Evolutionary conservation across 495 filamentous ascomycete species (phyloP).

Genomic region (Podospora bellae-mahoneyi): DNA sequence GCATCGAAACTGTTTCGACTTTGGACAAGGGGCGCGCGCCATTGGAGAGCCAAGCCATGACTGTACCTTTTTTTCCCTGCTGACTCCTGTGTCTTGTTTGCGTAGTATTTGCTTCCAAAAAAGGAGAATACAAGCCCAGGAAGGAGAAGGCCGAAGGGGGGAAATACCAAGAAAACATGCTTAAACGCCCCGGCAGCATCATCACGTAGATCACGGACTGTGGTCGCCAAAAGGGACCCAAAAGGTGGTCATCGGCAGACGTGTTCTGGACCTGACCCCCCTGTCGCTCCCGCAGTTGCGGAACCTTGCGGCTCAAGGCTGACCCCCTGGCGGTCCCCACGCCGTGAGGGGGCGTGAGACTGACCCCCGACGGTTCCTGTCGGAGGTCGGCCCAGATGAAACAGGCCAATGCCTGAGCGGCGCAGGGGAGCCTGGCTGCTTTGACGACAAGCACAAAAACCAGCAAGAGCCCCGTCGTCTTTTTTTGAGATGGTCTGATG

Average conservation of each 20-base stretch:
- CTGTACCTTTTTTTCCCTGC: not conserved
- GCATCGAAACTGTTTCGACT: constrained; percentile 12
- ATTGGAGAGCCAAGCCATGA: not conserved
- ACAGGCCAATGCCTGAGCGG: constrained; percentile 24
- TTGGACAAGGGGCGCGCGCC: constrained; percentile 10
- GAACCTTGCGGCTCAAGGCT: constrained; percentile 27
- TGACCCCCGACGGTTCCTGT: constrained; percentile 36
- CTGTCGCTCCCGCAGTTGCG: constrained; percentile 6
- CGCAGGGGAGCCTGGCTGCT: constrained; percentile 9
- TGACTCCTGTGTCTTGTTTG: not conserved
- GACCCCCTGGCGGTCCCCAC: constrained; percentile 3
- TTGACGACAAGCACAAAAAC: constrained; percentile 7
- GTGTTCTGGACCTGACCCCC: constrained; percentile 12
- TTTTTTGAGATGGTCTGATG: constrained; percentile 1
- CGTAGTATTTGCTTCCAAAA: not conserved
- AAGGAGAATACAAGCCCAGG: not conserved
- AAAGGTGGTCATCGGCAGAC: not conserved
- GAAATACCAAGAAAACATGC: not conserved
- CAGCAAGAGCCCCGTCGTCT: constrained; percentile 11
- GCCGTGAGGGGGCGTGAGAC: constrained; percentile 33
- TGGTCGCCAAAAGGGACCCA: not conserved
- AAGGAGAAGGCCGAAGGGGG: not conserved
- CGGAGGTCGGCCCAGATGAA: constrained; percentile 35
- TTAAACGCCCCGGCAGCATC: not conserved
- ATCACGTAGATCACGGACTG: constrained; percentile 5